Conservation (phyloP, 371 early-diverging fungal species). For the Batkoa obscura region DNA sequence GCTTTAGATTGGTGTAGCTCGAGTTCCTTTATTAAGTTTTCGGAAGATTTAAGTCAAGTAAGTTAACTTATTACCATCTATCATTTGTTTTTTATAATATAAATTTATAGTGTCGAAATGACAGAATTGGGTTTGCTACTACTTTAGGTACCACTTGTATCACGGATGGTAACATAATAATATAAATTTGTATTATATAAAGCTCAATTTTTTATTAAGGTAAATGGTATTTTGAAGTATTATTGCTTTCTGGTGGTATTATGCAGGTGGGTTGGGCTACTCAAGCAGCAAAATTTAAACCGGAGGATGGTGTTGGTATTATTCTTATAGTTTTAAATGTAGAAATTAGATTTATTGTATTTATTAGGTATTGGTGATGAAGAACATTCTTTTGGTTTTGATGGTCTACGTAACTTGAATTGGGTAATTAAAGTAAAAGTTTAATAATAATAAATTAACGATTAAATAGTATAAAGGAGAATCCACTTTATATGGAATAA, state of each 20-base stretch:
- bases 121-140: neutral
- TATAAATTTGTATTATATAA: neutral
- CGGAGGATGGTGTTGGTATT: conserved; percentile 41
- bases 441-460: neutral
- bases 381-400: conserved; percentile 40
- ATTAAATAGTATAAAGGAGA: neutral
- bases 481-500: neutral
- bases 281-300: conserved; percentile 24
- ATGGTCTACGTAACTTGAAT: conserved; percentile 37
- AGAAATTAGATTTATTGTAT: too few species aligned
- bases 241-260: conserved; percentile 31
- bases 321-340: too few species aligned
- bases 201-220: conserved; percentile 8
- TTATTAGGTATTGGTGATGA: conserved; percentile 34
- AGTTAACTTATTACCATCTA: too few species aligned
- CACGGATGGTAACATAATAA: conserved; percentile 7
- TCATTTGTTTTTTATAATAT: too few species aligned
- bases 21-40: neutral
- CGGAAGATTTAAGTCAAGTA: neutral
- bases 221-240: conserved; percentile 34
- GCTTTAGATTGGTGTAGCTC: neutral
- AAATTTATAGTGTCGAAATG: neutral
- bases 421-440: conserved; percentile 17
- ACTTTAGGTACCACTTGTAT: neutral
- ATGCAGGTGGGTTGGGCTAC: conserved; percentile 58